Base-by-base conservation (phyloP, 176 grass and related monocot species). In the Metroxylon sagu region DNA sequence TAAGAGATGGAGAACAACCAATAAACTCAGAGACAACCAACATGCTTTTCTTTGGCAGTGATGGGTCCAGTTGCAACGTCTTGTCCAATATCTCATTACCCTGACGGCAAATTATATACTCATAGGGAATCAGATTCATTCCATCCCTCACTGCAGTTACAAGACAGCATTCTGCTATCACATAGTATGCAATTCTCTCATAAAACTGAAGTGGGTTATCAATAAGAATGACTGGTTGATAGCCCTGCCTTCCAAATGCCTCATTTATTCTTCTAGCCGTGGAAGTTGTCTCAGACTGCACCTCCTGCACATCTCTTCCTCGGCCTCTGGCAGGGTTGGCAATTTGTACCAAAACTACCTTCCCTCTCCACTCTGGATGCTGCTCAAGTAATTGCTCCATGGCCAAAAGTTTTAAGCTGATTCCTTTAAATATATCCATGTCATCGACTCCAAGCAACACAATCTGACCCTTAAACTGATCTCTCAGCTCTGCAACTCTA, bases 341-440 rank as follows among this genome's bases (percentile, higher is more conserved):
- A 16, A 85, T 76, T 52, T 85, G 82, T 18, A 85, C 82, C 8
- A 85, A 52, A 27, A 85, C 72, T 50, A 76, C 61, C 29, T 80
- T 79, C 18, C 71, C 82, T 25, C 68, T 71, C 82, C 82, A 85
- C 59, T 85, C 61, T 4, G 54, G 61, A 27, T 85, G 82, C 69
- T 80, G 76, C 49, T 63, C 57, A 59, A 85, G 71, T 68, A 85
- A 48, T 28, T 67, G 54, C 61, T 85, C 82, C 76, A 80, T 71
- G 72, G 82, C 82, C 59, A 80, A 57, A 35, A 85, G 67, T 29
- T 85, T 85, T 14, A 85, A 75, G 69, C 76, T 85, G 53, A 85
- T 85, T 56, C 76, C 82, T 79, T 80, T 85, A 52, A 85, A 85
- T 49, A 85, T 85, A 60, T 85, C 82, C 82, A 85, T 76, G 69